phyloP scores from a whole-genome alignment of 768 basidiomycete species.

The Megacollybia marginata region DNA sequence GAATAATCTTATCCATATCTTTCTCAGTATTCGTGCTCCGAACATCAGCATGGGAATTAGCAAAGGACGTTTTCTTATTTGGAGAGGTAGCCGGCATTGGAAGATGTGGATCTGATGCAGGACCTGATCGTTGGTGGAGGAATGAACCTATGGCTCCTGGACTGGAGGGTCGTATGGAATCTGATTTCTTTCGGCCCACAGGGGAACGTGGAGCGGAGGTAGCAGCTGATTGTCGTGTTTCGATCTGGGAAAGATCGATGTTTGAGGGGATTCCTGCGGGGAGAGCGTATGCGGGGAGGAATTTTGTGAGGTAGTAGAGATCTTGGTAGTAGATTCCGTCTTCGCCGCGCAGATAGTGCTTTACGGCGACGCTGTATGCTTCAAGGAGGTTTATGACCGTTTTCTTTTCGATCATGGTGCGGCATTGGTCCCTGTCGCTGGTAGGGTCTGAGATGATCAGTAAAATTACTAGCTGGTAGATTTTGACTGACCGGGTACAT shows the following conservation, averaged over 20 bases:
- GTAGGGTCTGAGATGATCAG: conserved; percentile 17
- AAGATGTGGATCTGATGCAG: conserved; percentile 16
- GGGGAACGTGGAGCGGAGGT: too few relatives aligned
- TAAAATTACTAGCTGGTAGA: conserved; percentile 7
- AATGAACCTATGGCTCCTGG: conserved; percentile 10
- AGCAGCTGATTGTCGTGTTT: not conserved
- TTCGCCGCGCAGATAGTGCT: conserved; percentile 63
- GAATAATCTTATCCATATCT: conserved; percentile 24
- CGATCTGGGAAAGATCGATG: conserved; percentile 15
- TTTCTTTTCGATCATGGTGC: conserved; percentile 57
- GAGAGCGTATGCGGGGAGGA: conserved; percentile 57
- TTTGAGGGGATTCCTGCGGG: conserved; percentile 41
- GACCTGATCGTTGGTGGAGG: conserved; percentile 15
- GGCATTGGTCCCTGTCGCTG: conserved; percentile 4
- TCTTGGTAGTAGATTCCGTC: conserved; percentile 32
- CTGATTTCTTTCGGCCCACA: too few relatives aligned
- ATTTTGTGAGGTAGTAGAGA: conserved; percentile 64
- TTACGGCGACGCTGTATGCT: conserved; percentile 57
- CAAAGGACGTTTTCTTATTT: conserved; percentile 1
- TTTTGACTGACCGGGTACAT: conserved; percentile 40
- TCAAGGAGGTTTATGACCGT: conserved; percentile 60
- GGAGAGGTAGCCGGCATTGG: conserved; percentile 20
- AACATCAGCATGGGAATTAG: too few relatives aligned
- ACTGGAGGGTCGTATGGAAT: not conserved
- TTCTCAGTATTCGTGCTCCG: not conserved